A percentile compares a stretch with the other conserved stretches of the same genome.
Conservation (phyloP, 768 basidiomycete genomes). For the Xerocomellus amylosporus region DNA sequence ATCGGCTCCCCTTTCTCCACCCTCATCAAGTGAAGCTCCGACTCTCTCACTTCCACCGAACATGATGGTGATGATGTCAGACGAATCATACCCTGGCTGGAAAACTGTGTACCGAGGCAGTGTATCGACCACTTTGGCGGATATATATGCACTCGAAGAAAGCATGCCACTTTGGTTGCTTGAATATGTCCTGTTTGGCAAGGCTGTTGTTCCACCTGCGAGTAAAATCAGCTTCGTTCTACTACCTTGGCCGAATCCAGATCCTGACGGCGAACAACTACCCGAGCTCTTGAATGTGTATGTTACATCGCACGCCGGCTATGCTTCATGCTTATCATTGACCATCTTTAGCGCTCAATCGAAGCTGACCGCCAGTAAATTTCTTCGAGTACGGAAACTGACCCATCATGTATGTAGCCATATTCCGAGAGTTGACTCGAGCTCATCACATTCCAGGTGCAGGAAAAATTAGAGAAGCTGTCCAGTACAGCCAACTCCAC, state of each 20-base stretch:
- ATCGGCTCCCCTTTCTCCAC: slow-evolving; percentile 58
- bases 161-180: slow-evolving; percentile 85
- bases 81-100: slow-evolving; percentile 77
- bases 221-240: slow-evolving; percentile 89
- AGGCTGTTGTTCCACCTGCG: slow-evolving; percentile 47
- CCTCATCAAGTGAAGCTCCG: slow-evolving; percentile 71
- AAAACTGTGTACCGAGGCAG: slow-evolving; percentile 73
- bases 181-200: slow-evolving; percentile 78
- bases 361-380: slow-evolving; percentile 84
- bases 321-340: not conserved
- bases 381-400: slow-evolving; percentile 83
- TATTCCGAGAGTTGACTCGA: not conserved
- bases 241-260: slow-evolving; percentile 66
- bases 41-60: slow-evolving; percentile 54
- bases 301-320: slow-evolving; percentile 30
- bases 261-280: slow-evolving; percentile 55
- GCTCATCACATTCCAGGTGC: slow-evolving; percentile 50
- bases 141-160: slow-evolving; percentile 61
- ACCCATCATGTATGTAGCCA: slow-evolving; percentile 63
- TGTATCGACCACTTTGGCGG: slow-evolving; percentile 54
- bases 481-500: slow-evolving; percentile 32
- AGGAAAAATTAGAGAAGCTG: slow-evolving; percentile 77
- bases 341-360: slow-evolving; percentile 57
- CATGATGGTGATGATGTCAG: slow-evolving; percentile 73
- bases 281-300: slow-evolving; percentile 86